Conservation (phyloP, 208 protist species). For the Perkinsela sp. region DNA sequence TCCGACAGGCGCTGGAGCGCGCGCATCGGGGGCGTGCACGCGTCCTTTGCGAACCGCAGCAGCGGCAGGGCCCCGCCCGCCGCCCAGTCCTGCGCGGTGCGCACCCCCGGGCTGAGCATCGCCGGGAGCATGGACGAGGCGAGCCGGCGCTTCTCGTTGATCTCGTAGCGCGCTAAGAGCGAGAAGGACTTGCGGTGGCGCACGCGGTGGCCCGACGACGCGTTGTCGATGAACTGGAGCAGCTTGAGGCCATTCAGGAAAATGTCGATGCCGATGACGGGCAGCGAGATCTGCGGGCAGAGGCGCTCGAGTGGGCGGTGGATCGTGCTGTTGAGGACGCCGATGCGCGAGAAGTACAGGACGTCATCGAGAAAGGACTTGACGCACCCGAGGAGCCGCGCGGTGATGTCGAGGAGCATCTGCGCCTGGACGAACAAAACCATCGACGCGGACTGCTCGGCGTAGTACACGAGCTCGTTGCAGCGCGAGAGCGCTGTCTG, state of each 20-base stretch:
- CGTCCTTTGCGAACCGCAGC: not conserved
- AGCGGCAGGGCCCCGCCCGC: not conserved
- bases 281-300: conserved; percentile 26
- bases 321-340: conserved; percentile 51
- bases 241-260: conserved; percentile 52
- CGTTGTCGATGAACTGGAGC: conserved; percentile 37
- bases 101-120: not conserved
- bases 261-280: conserved; percentile 47
- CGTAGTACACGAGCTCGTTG: conserved; percentile 48
- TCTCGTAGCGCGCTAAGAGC: not conserved
- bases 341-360: conserved; percentile 50
- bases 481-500: conserved; percentile 50
- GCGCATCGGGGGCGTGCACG: not conserved
- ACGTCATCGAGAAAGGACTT: conserved; percentile 61
- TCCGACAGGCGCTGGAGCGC: not conserved
- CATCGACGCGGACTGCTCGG: conserved; percentile 33
- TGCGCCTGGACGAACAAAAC: conserved; percentile 59
- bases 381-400: conserved; percentile 29
- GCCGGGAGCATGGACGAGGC: not conserved
- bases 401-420: conserved; percentile 57
- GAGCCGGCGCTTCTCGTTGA: not conserved
- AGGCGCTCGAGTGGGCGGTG: conserved; percentile 35
- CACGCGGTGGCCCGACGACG: not conserved
- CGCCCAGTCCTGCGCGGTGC: not conserved
- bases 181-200: not conserved